These are phyloP conservation scores for Clonostachys rosea DNA, from an alignment of 2,329 filamentous ascomycete genomes.

Conservation along the genomic window DNA sequence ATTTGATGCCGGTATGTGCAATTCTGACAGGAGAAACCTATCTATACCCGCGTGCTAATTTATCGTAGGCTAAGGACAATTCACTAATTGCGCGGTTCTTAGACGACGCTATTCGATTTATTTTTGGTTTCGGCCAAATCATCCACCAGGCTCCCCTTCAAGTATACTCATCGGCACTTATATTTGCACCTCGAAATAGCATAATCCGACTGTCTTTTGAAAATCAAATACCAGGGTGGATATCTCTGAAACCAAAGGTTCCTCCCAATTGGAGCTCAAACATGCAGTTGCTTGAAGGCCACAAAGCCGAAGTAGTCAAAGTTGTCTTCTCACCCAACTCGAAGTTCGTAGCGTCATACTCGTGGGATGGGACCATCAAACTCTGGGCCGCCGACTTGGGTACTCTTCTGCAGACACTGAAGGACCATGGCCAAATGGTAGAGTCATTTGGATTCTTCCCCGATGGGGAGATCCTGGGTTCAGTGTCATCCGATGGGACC, in stretches of 20 bases:
- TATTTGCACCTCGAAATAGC: slow-evolving; percentile 13
- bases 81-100: neutral
- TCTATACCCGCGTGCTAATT: neutral
- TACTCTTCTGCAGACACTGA: neutral
- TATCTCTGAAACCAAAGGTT: slow-evolving; percentile 3
- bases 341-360: neutral
- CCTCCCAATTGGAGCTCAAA: slow-evolving; percentile 1
- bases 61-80: neutral
- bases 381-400: neutral
- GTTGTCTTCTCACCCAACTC: neutral
- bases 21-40: neutral
- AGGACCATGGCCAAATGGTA: neutral
- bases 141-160: slow-evolving; percentile 14
- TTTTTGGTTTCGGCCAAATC: slow-evolving; percentile 2
- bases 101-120: slow-evolving; percentile 8
- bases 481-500: too few species aligned
- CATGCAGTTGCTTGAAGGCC: slow-evolving; percentile 5
- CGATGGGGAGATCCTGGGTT: neutral
- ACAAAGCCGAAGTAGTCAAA: neutral
- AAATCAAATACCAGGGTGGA: slow-evolving; percentile 6
- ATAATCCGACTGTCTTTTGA: slow-evolving; percentile 6
- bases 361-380: neutral
- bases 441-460: neutral
- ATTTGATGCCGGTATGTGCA: too few species aligned
- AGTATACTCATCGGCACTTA: slow-evolving; percentile 13